Base-by-base conservation (phyloP, 75 land plant species). In the Picea glauca region DNA sequence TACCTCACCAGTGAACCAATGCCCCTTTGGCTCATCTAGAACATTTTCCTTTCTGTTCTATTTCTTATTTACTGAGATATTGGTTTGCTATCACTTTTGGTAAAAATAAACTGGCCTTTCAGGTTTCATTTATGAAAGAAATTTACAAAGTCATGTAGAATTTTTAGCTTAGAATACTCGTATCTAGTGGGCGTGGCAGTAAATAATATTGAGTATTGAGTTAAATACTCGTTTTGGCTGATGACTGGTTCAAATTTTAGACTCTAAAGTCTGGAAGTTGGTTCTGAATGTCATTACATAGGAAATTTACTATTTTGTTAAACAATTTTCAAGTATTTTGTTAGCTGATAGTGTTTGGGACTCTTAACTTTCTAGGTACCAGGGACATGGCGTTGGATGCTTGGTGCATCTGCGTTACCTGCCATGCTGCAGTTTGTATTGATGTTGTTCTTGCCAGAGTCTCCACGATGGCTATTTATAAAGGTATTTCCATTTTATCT, bases 321-420 rank as follows among this genome's bases (percentile, higher is more conserved):
- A 63, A 26, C 8, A 63, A 26, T 26, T 63, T 63, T 21, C 30
- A 26, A n/a, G 38, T 12, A 5, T 78, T 14, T 14, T 15, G 15
- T 63, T 35, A 30, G 57, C 40, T 78, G 31, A 77, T 33, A 12
- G 5, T 43, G 21, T 13, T 54, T 30, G 31, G 26, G 65, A 33
- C 26, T 7, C 31, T 50, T 50, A 12, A n/a, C 76, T 76, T 32
- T 76, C n/a, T 40, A 93, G 96, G 96, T 94, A 2, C 79, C 80
- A 54, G 96, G 94, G 33, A 94, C 94, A 79, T 94, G 96, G 94
- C 85, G 94, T 11, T 92, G 92, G 94, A 94, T 94, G 96, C 94
- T 94, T 46, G 96, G 94, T 23, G 90, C 88, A 56, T 75, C 94
- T 65, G 94, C 77, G 77, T 65, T 92, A 56, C 96, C 96, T 77